phyloP scores from a whole-genome alignment of 1,139 yeast genomes.

The Kurtzmaniella natalensis region DNA sequence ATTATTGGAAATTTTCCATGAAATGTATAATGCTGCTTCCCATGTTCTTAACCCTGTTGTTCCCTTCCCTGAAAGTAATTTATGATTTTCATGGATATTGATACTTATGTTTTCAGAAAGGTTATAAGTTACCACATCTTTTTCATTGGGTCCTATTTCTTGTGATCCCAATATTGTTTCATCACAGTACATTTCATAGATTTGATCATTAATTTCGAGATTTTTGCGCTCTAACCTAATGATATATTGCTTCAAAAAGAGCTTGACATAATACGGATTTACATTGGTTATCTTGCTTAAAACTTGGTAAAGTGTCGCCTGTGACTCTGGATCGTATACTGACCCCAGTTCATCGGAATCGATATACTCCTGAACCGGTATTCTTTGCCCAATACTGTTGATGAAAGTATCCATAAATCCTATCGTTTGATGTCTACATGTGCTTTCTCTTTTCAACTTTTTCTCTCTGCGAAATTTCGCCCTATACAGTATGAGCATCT shows the following conservation, averaged over 20 bases:
- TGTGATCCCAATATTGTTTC: conserved; percentile 31
- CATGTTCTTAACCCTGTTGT: conserved; percentile 90
- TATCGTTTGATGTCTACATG: no score
- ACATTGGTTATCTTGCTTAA: background rate
- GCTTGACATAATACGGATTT: conserved; percentile 52
- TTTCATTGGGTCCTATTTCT: conserved; percentile 39
- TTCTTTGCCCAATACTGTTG: conserved; percentile 11
- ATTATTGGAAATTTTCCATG: conserved; percentile 37
- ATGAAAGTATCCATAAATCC: conserved; percentile 1
- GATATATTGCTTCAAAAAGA: conserved; percentile 40
- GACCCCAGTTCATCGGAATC: background rate
- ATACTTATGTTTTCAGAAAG: conserved; percentile 28
- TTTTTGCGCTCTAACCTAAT: conserved; percentile 25
- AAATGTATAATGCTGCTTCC: conserved; percentile 83
- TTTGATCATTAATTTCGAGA: conserved; percentile 33
- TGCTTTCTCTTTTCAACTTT: no score
- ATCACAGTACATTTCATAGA: conserved; percentile 49
- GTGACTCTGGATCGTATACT: conserved; percentile 7
- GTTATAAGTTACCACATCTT: conserved; percentile 46
- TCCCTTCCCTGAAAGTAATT: conserved; percentile 63
- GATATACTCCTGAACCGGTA: conserved; percentile 10
- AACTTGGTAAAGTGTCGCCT: conserved; percentile 7
- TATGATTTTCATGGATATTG: conserved; percentile 56
- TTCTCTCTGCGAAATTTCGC: no score
- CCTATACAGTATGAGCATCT: no score